These are phyloP conservation scores for Microbotryum intermedium DNA, from an alignment of 1,284 basidiomycete genomes.

Conservation along the genomic window DNA sequence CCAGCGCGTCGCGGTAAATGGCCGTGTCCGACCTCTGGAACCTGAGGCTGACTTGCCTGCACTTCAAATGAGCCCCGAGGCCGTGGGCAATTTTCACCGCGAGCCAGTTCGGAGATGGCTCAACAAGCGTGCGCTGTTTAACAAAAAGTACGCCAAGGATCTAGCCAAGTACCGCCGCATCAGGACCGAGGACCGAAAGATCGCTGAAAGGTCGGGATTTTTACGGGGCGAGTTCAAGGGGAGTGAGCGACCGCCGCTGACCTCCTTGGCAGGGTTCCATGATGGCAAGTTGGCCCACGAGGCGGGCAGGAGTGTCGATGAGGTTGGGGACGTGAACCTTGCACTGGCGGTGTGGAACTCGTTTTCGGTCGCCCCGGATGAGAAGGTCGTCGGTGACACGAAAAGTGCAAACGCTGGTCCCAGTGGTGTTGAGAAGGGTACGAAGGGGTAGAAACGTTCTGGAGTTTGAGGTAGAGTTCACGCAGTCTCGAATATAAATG, in stretches of 20 bases:
- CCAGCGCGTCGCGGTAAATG: slow-evolving; percentile 72
- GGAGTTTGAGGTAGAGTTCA: no score
- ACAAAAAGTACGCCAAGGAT: slow-evolving; percentile 47
- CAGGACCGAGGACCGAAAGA: slow-evolving; percentile 12
- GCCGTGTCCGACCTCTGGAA: slow-evolving; percentile 69
- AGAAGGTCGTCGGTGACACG: slow-evolving; percentile 7
- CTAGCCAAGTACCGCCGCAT: slow-evolving; percentile 35
- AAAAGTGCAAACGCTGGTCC: slow-evolving; percentile 1
- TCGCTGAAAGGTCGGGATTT: slow-evolving; percentile 6
- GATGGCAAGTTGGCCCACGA: slow-evolving; percentile 35
- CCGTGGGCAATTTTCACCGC: slow-evolving; percentile 49
- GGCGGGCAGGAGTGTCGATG: slow-evolving; percentile 32
- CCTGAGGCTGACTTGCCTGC: slow-evolving; percentile 56
- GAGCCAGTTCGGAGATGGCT: slow-evolving; percentile 52
- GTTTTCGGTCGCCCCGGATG: slow-evolving; percentile 19
- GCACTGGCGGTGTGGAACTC: slow-evolving; percentile 15
- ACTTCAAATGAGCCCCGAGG: slow-evolving; percentile 54
- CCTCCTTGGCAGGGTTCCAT: slow-evolving; percentile 40
- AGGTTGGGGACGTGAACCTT: slow-evolving; percentile 20
- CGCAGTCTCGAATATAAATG: no score
- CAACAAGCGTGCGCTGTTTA: slow-evolving; percentile 45
- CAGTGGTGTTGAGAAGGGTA: no score
- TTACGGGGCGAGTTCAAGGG: slow-evolving; percentile 50
- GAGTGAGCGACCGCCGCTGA: slow-evolving; percentile 66
- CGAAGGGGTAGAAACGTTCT: no score